Evolutionary conservation across 345 rosid genomes (phyloP), one percentile per base, ranked within the genome.

Genomic region (Sapria himalayana): DNA sequence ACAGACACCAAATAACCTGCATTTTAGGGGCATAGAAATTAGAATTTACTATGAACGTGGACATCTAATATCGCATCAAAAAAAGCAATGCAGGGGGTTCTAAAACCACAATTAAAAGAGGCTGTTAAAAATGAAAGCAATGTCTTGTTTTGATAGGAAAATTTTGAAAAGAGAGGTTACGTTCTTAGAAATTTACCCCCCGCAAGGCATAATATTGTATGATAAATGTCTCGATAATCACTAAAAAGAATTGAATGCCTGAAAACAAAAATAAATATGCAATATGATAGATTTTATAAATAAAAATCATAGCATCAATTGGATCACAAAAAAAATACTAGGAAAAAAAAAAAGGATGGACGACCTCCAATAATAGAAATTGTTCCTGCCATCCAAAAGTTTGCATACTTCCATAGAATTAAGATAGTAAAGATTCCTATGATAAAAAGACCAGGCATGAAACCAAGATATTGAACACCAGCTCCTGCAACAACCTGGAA

Each of bases 371-470:
- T 70, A 50, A 84, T 60, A 67, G 84, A 84, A 54, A 89, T 65
- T 32, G 85, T 64, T 54, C 95, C 95, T 2, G 93, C 73, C 63
- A 89, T 84, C 95, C 93, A 89, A 59, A 84, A 79, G 81, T 79
- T 89, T 54, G 99, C 99, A 53, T 63, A 77, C 95, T 82, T 82
- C 99, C 99, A 84, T 37, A 89, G 58, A 54, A 80, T 60, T 61
- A 84, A 62, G 59, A 84, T 89, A 19, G 79, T 75, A 58, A 77
- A 79, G 19, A 79, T 51, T 18, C 99, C 99, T 22, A 73, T 86
- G 17, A 89, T 79, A 58, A 77, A 89, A 50, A 89, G 78, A 16
- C 99, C 99, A 48, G 99, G 92, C 59, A 92, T 89, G 66, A 73
- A 84, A 43, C 93, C 95, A 64, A 84, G 57, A 56, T 72, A 71